phyloP scores from a whole-genome alignment of 345 rosid genomes.

The Eutrema heterophyllum region DNA sequence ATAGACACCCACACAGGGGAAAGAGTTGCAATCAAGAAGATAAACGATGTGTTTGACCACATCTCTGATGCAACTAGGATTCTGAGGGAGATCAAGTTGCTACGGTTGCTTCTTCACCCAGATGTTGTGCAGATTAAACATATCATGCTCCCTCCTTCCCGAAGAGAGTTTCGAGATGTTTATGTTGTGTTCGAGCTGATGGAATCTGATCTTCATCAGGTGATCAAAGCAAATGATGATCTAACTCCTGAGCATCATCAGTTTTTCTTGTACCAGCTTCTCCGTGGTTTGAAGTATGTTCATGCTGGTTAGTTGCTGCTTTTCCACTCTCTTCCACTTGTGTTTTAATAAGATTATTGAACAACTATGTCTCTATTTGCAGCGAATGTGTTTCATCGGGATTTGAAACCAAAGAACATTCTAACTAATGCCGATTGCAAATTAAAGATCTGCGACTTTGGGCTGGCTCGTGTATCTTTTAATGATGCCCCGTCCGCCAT shows the following conservation, averaged over 20 bases:
- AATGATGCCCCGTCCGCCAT: slow-evolving; percentile 95
- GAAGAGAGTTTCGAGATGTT: slow-evolving; percentile 84
- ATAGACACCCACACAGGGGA: slow-evolving; percentile 79
- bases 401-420: slow-evolving; percentile 93
- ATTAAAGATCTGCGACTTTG: slow-evolving; percentile 95
- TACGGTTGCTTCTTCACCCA: slow-evolving; percentile 86
- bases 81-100: slow-evolving; percentile 87
- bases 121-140: slow-evolving; percentile 91
- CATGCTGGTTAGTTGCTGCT: slow-evolving; percentile 60
- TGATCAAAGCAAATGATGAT: slow-evolving; percentile 89
- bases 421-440: slow-evolving; percentile 98
- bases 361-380: slow-evolving; percentile 30
- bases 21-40: slow-evolving; percentile 89
- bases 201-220: slow-evolving; percentile 99
- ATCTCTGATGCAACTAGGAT: slow-evolving; percentile 95
- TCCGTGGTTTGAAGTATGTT: slow-evolving; percentile 82
- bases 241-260: slow-evolving; percentile 87
- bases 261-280: slow-evolving; percentile 95
- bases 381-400: slow-evolving; percentile 95
- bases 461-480: slow-evolving; percentile 91
- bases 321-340: neutral
- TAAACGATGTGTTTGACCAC: slow-evolving; percentile 90
- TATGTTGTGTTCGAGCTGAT: slow-evolving; percentile 92
- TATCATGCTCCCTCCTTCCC: slow-evolving; percentile 95
- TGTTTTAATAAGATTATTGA: neutral